Conservation (phyloP, 345 rosid species). For the Adansonia digitata region DNA sequence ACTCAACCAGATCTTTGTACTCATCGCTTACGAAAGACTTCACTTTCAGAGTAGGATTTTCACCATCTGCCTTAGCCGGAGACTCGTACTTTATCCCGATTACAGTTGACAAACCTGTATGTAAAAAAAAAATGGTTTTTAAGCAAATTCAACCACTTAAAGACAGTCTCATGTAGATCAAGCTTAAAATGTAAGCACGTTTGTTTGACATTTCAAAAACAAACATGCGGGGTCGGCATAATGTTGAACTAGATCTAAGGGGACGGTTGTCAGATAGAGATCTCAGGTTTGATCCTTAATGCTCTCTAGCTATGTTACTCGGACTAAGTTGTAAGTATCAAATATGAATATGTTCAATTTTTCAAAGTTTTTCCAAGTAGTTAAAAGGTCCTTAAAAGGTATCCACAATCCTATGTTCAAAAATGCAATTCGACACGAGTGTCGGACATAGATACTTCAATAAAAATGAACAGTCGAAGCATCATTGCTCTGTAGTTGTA, state of each 20-base stretch:
- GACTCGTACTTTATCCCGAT: slow-evolving; percentile 74
- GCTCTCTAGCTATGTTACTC: too few species aligned
- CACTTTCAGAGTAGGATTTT: slow-evolving; percentile 44
- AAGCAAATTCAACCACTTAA: too few species aligned
- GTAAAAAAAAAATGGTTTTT: neutral
- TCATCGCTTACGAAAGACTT: slow-evolving; percentile 72
- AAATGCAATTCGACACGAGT: too few species aligned
- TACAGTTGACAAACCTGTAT: slow-evolving; percentile 76
- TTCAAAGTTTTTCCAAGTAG: too few species aligned
- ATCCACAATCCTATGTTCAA: too few species aligned
- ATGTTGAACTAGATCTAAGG: neutral
- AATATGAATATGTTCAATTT: too few species aligned
- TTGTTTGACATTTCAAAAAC: neutral
- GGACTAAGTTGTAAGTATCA: too few species aligned
- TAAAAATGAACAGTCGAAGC: too few species aligned
- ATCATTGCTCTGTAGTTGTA: neutral
- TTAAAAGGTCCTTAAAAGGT: too few species aligned
- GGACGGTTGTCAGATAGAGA: neutral
- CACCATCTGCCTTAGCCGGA: slow-evolving; percentile 34
- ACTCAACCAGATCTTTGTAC: slow-evolving; percentile 54
- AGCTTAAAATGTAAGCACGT: neutral
- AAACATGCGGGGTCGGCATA: neutral
- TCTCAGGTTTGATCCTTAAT: neutral
- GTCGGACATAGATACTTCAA: too few species aligned
- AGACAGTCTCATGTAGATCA: neutral